Conservation (phyloP, 176 grass and related monocot genomes). For the Puya raimondii region DNA sequence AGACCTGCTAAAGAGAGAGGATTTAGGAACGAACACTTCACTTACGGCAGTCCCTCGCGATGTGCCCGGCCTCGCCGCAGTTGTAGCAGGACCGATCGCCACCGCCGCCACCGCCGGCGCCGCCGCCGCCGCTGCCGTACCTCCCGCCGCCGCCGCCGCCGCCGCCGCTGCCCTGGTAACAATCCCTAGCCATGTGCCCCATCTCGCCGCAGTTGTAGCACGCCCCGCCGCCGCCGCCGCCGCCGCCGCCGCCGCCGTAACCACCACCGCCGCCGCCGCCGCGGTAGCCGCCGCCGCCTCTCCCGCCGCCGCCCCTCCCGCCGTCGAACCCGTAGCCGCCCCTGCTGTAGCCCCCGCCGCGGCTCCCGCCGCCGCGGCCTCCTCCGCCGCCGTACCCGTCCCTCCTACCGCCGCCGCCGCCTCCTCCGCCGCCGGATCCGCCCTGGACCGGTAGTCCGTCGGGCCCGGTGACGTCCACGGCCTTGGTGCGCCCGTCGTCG, state of each 20-base stretch:
- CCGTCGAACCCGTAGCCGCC: slow-evolving; percentile 7
- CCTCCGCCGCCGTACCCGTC: slow-evolving; percentile 33
- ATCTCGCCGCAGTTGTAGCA: slow-evolving; percentile 85
- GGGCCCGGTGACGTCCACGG: slow-evolving; percentile 85
- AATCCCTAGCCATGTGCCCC: slow-evolving; percentile 67
- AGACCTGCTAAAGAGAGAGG: neutral
- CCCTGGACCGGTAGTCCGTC: slow-evolving; percentile 81
- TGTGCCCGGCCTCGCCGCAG: slow-evolving; percentile 72
- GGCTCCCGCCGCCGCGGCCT: slow-evolving; percentile 29
- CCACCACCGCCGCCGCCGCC: slow-evolving; percentile 18
- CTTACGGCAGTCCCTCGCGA: slow-evolving; percentile 64
- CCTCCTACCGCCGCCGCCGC: slow-evolving; percentile 24
- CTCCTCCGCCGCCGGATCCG: slow-evolving; percentile 7
- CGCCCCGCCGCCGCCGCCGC: slow-evolving; percentile 27
- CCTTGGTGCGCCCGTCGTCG: slow-evolving; percentile 84
- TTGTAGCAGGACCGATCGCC: slow-evolving; percentile 69
- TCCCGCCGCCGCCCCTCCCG: neutral
- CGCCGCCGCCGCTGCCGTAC: slow-evolving; percentile 18
- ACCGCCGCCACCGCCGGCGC: slow-evolving; percentile 33
- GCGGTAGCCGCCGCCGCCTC: slow-evolving; percentile 4
- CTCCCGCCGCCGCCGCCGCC: slow-evolving; percentile 27
- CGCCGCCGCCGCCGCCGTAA: neutral
- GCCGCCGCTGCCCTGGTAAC: slow-evolving; percentile 23
- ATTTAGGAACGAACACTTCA: slow-evolving; percentile 13
- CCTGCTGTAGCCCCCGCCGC: slow-evolving; percentile 11